These are phyloP conservation scores for Melampsora medusae DNA, from an alignment of 1,284 basidiomycete genomes.

Conservation along the genomic window DNA sequence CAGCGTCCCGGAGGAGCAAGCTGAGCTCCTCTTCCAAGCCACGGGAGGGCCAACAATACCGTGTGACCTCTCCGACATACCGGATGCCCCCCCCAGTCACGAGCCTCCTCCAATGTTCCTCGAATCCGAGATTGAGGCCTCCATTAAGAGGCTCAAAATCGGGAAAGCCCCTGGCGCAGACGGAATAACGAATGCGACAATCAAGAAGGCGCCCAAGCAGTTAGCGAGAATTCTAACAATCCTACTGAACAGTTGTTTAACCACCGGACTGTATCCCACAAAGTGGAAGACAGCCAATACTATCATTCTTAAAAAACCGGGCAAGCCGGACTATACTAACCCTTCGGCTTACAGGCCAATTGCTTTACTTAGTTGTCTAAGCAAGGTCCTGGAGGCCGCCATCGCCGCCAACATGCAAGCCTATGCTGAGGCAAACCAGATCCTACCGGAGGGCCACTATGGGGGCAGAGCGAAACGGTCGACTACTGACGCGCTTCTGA, in stretches of 20 bases:
- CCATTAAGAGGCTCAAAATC: not conserved
- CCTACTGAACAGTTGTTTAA: not conserved
- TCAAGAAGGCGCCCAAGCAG: not conserved
- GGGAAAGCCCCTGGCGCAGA: not conserved
- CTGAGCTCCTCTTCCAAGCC: not conserved
- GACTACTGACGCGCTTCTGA: not conserved
- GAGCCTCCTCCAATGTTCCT: not conserved
- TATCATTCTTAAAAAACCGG: too few relatives aligned
- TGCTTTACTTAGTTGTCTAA: constrained; percentile 6
- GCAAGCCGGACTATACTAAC: too few relatives aligned
- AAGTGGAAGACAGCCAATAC: constrained; percentile 6
- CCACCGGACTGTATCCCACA: not conserved
- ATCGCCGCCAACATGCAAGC: not conserved
- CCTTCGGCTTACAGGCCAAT: too few relatives aligned
- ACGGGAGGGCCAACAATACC: too few relatives aligned
- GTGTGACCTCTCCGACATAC: too few relatives aligned
- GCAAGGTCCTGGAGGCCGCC: constrained; percentile 11
- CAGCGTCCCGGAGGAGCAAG: not conserved
- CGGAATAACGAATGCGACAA: not conserved
- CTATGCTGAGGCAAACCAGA: not conserved
- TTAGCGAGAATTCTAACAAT: not conserved
- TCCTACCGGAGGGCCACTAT: not conserved
- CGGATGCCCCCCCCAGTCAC: not conserved
- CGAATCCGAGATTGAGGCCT: not conserved
- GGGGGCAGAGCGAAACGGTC: not conserved